Conservation (phyloP, 2,329 filamentous ascomycete genomes). For the Botryotinia narcissicola region DNA sequence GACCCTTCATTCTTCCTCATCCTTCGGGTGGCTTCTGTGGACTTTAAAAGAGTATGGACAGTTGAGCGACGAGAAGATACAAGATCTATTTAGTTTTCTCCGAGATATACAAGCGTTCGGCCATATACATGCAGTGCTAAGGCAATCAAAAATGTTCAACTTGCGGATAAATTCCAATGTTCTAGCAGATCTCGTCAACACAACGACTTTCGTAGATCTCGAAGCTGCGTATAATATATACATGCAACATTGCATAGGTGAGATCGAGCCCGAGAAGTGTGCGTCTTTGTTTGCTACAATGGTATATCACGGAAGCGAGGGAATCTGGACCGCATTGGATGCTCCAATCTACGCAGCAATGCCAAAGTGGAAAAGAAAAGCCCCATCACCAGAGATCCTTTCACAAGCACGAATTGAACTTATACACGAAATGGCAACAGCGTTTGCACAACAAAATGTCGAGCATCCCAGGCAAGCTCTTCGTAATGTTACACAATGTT, state of each 20-base stretch:
- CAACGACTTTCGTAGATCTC: background rate
- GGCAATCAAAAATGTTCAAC: background rate
- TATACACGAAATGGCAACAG: slow-evolving; percentile 32
- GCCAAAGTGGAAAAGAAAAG: background rate
- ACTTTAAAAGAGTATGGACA: slow-evolving; percentile 10
- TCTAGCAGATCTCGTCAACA: slow-evolving; percentile 1
- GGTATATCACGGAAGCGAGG: slow-evolving; percentile 23
- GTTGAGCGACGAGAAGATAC: slow-evolving; percentile 22
- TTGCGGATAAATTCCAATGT: background rate
- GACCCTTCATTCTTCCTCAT: background rate
- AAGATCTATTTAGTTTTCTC: slow-evolving; percentile 19
- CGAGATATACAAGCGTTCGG: background rate
- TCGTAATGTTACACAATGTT: slow-evolving; percentile 34
- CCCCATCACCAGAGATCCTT: slow-evolving; percentile 18
- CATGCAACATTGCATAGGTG: slow-evolving; percentile 19
- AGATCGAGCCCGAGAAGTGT: slow-evolving; percentile 19
- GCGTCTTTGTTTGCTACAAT: slow-evolving; percentile 28
- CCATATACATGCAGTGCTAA: slow-evolving; percentile 1
- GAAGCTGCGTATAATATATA: slow-evolving; percentile 13
- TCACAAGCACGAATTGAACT: slow-evolving; percentile 26
- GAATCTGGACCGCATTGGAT: slow-evolving; percentile 30
- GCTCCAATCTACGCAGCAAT: slow-evolving; percentile 23
- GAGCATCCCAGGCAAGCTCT: slow-evolving; percentile 27
- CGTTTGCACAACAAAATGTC: slow-evolving; percentile 29
- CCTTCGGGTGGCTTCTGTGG: slow-evolving; percentile 1